Evolutionary conservation across 106 monocot species (phyloP), one percentile per base, ranked within the genome.

Genomic region (Dactylorhiza incarnata): DNA sequence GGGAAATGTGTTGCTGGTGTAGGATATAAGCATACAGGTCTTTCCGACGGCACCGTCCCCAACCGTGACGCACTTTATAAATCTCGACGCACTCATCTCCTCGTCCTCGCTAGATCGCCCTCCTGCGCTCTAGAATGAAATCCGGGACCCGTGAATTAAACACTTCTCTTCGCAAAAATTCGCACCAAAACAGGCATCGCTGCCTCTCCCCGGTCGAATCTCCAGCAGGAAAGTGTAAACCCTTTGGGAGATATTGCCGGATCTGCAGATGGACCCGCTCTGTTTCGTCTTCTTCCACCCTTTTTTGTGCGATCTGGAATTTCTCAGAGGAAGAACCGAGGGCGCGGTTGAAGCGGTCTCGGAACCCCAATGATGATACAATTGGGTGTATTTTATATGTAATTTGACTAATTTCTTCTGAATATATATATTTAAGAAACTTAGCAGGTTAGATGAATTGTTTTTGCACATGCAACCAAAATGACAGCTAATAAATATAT

Each of bases 21-120:
- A 69, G 15, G 69, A 69, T 69, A 69, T 69, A 69, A 69, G 69
- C 69, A 69, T 69, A n/a, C 69, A 69, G 44, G 69, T 69, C 45
- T 69, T 69, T 16, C 69, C 69, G 23, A 69, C 69, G 7, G 69
- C 69, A 46, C 69, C 69, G n/a, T 69, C 69, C 45, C 69, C 69
- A 45, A 69, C 69, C 16, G 69, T 69, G 7, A 69, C 69, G 29
- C 69, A 69, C 45, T 69, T 69, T 7, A 69, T 69, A 46, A 69
- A 69, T 46, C 69, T 69, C 43, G 69, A 69, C 1, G 45, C 69
- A n/a, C 69, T 69, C 69, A 69, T 69, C 45, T 69, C 45, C 69
- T 69, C 69, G 25, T 12, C 65, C 25, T 8, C 65, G 19, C 24
- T 26, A 65, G 26, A 29, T 65, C 65, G 29, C 14, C 26, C 29